Evolutionary conservation across 768 basidiomycete genomes (phyloP).

Genomic region (Lyophyllum atratum): DNA sequence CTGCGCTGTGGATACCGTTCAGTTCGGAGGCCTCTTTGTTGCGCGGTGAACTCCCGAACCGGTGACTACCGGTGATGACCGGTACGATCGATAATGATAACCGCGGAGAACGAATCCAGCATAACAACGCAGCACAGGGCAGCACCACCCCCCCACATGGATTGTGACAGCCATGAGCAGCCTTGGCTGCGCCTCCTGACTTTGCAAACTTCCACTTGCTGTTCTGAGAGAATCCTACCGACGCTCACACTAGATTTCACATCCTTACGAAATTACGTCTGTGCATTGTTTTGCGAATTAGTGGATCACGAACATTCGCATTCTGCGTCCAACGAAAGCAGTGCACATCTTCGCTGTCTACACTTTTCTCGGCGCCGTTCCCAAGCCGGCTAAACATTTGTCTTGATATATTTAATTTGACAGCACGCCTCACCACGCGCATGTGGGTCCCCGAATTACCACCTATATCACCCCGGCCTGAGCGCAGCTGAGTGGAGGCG

Average conservation of each 20-base stretch:
- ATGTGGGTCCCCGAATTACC: not conserved
- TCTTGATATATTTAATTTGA: not conserved
- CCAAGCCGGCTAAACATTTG: not conserved
- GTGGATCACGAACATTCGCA: not conserved
- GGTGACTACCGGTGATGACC: not conserved
- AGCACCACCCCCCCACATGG: not conserved
- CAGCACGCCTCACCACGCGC: not conserved
- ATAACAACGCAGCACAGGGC: not conserved
- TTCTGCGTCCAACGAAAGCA: not conserved
- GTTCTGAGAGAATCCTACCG: too few relatives aligned
- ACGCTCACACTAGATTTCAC: too few relatives aligned
- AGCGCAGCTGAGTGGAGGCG: too few relatives aligned
- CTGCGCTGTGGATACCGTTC: too few relatives aligned
- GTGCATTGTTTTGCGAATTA: not conserved
- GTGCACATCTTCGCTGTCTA: not conserved
- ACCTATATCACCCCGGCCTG: too few relatives aligned
- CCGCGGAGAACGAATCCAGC: not conserved
- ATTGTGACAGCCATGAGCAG: too few relatives aligned
- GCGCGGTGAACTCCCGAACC: too few relatives aligned
- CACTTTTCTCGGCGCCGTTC: not conserved
- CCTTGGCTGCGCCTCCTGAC: too few relatives aligned
- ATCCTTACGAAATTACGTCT: not conserved
- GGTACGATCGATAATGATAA: not conserved
- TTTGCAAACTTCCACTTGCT: too few relatives aligned
- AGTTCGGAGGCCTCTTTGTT: too few relatives aligned